Evolutionary conservation across 257 asterid species (phyloP), one percentile per base, ranked within the genome.

Genomic region (Fraxinus quadrangulata): DNA sequence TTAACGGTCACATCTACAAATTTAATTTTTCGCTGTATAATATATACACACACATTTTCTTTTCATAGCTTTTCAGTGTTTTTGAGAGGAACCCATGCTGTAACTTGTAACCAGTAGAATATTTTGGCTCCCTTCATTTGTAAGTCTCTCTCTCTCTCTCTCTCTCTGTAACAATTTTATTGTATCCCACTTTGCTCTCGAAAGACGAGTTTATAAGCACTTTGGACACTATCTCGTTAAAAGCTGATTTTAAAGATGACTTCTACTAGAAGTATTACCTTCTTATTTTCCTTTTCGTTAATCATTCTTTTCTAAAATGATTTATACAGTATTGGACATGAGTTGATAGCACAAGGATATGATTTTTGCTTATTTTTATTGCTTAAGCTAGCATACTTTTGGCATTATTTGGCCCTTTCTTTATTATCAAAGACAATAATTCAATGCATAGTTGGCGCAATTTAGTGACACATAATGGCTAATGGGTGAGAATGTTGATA

Each of bases 401-500:
- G 66, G 9, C 66, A 17, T 56, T 56, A n/a, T n/a, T 56, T n/a
- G 19, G 37, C 65, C 34, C 45, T 17, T 24, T 9, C 31, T 78
- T 19, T 17, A 14, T 34, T 47, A 8, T 8, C 6, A 71, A 51
- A 30, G 70, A 59, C 74, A 24, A 19, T 31, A 72, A 36, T 24
- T 19, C 31, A 54, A 51, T 59, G 28, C 68, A 34, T 12, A 16
- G 40, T 34, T 42, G 70, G 75, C 67, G 71, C 66, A 74, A 74
- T 68, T 36, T 14, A 70, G 76, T 77, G 75, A 75, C 76, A 74
- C 24, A 51, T 24, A 77, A 23, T 66, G 73, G 34, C 63, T 71
- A 40, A 80, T 75, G 76, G 68, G 31, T 73, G 67, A 75, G 78
- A 75, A 71, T 61, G 77, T 67, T 37, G 42, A 74, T 45, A 75